phyloP scores from a whole-genome alignment of 2,329 filamentous ascomycete genomes.

The Penicillium palitans region DNA sequence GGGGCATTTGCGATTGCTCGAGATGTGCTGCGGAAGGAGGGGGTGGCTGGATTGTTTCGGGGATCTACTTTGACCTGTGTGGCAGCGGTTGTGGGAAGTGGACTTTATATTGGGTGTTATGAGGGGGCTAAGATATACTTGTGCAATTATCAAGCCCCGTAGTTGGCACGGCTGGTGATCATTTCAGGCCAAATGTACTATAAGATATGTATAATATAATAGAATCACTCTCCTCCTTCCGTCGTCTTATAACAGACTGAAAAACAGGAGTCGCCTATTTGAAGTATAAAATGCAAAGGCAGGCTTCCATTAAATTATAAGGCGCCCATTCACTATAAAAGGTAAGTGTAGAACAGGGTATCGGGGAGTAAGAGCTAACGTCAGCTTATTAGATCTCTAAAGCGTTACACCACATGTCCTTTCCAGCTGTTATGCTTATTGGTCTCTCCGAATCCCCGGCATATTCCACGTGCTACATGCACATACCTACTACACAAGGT shows the following conservation, averaged over 20 bases:
- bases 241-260: background rate
- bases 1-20: slow-evolving; percentile 3
- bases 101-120: slow-evolving; percentile 13
- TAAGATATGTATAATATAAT: background rate
- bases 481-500: background rate
- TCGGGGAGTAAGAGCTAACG: background rate
- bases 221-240: background rate
- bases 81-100: slow-evolving; percentile 8
- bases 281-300: background rate
- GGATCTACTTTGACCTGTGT: slow-evolving; percentile 13
- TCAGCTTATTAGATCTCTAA: background rate
- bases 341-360: background rate
- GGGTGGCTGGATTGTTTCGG: slow-evolving; percentile 12
- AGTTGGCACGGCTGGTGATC: background rate
- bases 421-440: background rate
- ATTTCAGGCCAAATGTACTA: background rate
- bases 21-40: slow-evolving; percentile 6
- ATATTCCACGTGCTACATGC: background rate
- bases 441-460: background rate
- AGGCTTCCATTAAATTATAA: background rate
- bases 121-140: slow-evolving; percentile 26
- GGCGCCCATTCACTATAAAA: background rate
- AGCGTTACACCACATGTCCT: background rate
- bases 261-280: background rate
- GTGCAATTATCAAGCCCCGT: slow-evolving; percentile 4